Percentiles rank a stretch among this genome's conserved stretches.
These are phyloP conservation scores for Willaertia magna DNA, from an alignment of 208 protist species.

Conservation along the genomic window DNA sequence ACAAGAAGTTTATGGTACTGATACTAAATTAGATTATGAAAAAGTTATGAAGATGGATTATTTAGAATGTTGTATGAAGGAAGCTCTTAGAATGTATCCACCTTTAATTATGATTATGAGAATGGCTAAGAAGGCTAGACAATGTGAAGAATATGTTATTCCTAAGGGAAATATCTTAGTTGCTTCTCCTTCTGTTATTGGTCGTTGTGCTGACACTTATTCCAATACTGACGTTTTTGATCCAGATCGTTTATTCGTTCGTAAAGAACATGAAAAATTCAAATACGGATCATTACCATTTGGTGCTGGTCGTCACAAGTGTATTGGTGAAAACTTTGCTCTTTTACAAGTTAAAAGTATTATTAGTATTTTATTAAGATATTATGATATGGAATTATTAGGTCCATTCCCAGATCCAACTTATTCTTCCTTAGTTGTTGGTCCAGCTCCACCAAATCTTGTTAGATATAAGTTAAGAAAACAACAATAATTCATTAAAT, in stretches of 20 bases:
- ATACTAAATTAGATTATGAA: constrained; percentile 57
- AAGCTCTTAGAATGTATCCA: constrained; percentile 73
- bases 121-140: constrained; percentile 56
- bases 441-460: constrained; percentile 35
- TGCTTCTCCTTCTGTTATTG: constrained; percentile 57
- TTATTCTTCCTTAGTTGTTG: constrained; percentile 71
- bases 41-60: constrained; percentile 73
- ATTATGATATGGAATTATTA: constrained; percentile 68
- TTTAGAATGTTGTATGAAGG: constrained; percentile 56
- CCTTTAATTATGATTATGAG: constrained; percentile 77
- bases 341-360: constrained; percentile 78
- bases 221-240: constrained; percentile 59
- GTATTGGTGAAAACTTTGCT: constrained; percentile 77
- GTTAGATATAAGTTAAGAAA: constrained; percentile 10
- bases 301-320: constrained; percentile 68
- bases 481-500: neutral
- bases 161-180: constrained; percentile 68
- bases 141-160: constrained; percentile 51
- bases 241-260: constrained; percentile 45
- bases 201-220: constrained; percentile 61
- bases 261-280: constrained; percentile 49
- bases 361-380: constrained; percentile 55
- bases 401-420: constrained; percentile 52
- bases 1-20: neutral
- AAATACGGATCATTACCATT: constrained; percentile 63